Base-by-base conservation (phyloP, 345 rosid genomes). In the Pistacia atlantica region DNA sequence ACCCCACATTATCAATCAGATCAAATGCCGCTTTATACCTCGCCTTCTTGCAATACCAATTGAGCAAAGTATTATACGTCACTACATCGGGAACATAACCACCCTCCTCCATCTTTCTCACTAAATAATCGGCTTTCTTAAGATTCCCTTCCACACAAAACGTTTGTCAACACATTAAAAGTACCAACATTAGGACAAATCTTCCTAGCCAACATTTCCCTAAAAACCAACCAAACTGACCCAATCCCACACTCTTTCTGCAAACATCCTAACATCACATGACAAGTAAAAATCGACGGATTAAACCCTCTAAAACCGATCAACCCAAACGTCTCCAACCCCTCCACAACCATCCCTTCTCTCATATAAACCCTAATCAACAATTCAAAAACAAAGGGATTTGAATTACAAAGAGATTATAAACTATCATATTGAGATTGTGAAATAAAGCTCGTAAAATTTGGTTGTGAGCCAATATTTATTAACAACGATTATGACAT, bases 321-420 rank as follows among this genome's bases (percentile, higher is more conserved):
- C 85, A 92, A 83, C 22, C 78, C 77, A 74, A 90, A 91, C 55
- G 82, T 80, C 75, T 90, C 87, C 66, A 93, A 72, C 70, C 97
- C 94, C 70, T 86, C 86, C 71, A 74, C 78, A 83, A 87, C 48
- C 89, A 76, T 85, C 78, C 92, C 92, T 76, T 87, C 79, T 72
- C 84, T 82, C 82, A 90, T 59, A 81, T 92, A 93, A 63, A 87
- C 86, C 81, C 90, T 88, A 76, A 93, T 89, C 80, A 95, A 79
- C 57, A 90, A 83, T 80, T 95, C 98, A 78, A 93, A 95, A 67
- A 93, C 91, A 3, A 95, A 86, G 71, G 98, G 98, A 80, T 89
- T 90, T n/a, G 98, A 93, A 70, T 86, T 89, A 86, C 98, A 95
- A 68, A 93, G 83, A 25, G 90, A 22, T 22, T 22, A 22, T 22